phyloP scores from a whole-genome alignment of 108 stramenopile species.

The Fragilaria radians region DNA sequence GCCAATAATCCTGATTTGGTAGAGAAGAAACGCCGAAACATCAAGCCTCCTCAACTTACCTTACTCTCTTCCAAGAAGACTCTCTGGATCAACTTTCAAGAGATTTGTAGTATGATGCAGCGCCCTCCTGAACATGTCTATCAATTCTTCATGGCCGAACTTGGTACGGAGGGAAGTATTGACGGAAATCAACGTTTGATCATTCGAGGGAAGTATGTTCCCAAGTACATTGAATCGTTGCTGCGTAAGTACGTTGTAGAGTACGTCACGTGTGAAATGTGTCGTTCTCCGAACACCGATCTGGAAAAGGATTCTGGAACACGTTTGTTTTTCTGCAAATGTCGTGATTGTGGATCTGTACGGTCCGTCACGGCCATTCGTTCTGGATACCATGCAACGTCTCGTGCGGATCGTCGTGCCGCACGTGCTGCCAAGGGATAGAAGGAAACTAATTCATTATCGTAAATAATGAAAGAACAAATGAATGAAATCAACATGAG shows the following conservation, averaged over 20 bases:
- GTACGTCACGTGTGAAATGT: constrained; percentile 99
- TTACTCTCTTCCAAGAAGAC: constrained; percentile 93
- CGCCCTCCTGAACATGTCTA: constrained; percentile 96
- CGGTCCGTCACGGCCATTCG: constrained; percentile 94
- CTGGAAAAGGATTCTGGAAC: constrained; percentile 86
- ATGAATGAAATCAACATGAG: constrained; percentile 50
- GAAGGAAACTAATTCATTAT: constrained; percentile 31
- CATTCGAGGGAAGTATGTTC: constrained; percentile 94
- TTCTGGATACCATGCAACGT: constrained; percentile 97
- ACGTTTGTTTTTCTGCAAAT: constrained; percentile 93
- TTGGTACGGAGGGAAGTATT: constrained; percentile 97
- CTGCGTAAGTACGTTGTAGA: constrained; percentile 98
- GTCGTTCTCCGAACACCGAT: constrained; percentile 93
- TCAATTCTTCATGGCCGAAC: constrained; percentile 98
- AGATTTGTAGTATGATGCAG: constrained; percentile 98
- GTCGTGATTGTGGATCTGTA: constrained; percentile 88
- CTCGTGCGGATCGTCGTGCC: constrained; percentile 95
- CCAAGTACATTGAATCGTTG: constrained; percentile 97
- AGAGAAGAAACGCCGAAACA: constrained; percentile 95
- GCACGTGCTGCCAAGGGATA: constrained; percentile 86
- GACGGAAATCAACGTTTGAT: constrained; percentile 98
- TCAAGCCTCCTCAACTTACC: constrained; percentile 97
- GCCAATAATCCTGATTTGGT: constrained; percentile 95
- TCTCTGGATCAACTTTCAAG: constrained; percentile 98
- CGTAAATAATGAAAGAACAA: constrained; percentile 49